These are phyloP conservation scores for Quercus variabilis DNA, from an alignment of 306 rosid genomes.

Conservation along the genomic window DNA sequence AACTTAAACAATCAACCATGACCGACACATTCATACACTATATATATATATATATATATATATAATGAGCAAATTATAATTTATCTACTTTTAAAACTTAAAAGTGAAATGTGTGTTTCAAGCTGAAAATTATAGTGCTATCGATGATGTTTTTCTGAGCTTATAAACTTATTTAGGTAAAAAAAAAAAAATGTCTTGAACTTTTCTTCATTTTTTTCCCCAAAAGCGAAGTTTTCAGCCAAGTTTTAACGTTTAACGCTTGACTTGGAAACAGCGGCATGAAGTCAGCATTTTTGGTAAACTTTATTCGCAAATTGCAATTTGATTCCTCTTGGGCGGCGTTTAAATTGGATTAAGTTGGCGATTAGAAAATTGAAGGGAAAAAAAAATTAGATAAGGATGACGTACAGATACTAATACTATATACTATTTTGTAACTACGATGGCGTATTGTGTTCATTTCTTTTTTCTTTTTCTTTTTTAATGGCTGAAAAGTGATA, in stretches of 20 bases:
- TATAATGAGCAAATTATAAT: too few species aligned
- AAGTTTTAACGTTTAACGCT: background rate
- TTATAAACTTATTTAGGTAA: too few species aligned
- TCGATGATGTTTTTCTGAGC: too few species aligned
- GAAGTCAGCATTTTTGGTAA: constrained; percentile 22
- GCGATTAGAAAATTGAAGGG: background rate
- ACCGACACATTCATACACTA: background rate
- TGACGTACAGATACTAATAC: background rate
- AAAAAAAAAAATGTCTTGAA: background rate
- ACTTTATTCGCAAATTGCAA: constrained; percentile 19
- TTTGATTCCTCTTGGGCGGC: constrained; percentile 6
- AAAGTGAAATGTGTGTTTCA: too few species aligned
- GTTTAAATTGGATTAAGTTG: background rate
- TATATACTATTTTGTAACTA: background rate
- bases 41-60: background rate
- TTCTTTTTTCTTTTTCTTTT: too few species aligned
- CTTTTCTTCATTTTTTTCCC: too few species aligned
- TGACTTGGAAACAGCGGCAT: constrained; percentile 3
- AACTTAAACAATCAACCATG: background rate
- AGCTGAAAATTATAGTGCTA: too few species aligned
- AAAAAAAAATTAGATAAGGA: background rate
- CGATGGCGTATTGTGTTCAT: background rate
- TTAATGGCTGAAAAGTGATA: too few species aligned
- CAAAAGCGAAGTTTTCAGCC: background rate
- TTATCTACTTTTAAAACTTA: too few species aligned